A percentile compares a stretch with the other conserved stretches of the same genome.
These are phyloP conservation scores for Cordyceps cicadae DNA, from an alignment of 2,329 filamentous ascomycete species.

Conservation along the genomic window DNA sequence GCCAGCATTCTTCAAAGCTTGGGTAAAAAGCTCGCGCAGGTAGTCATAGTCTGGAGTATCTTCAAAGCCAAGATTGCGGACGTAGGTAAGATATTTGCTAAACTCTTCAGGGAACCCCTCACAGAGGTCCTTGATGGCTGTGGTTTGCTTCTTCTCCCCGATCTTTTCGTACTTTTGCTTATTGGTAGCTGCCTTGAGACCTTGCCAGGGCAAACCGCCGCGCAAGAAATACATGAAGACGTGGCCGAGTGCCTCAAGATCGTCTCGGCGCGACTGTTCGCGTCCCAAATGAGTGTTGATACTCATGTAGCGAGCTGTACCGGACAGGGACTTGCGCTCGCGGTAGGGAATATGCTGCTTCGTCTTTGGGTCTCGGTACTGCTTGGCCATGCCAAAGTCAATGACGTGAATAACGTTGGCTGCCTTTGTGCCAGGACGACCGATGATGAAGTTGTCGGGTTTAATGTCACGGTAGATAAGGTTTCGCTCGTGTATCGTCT, in stretches of 20 bases:
- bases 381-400: slow-evolving; percentile 99
- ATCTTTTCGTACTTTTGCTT: slow-evolving; percentile 99
- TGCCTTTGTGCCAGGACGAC: slow-evolving; percentile 83
- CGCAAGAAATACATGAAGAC: slow-evolving; percentile 69
- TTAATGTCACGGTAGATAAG: slow-evolving; percentile 99
- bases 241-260: slow-evolving; percentile 78
- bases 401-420: slow-evolving; percentile 98
- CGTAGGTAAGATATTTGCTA: slow-evolving; percentile 94
- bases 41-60: slow-evolving; percentile 98
- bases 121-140: slow-evolving; percentile 91
- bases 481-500: slow-evolving; percentile 95
- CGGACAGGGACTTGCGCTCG: slow-evolving; percentile 92
- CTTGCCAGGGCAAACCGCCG: slow-evolving; percentile 65
- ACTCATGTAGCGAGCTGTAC: slow-evolving; percentile 97
- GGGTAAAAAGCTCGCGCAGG: slow-evolving; percentile 89
- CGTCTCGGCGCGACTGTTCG: slow-evolving; percentile 92
- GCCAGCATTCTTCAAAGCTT: slow-evolving; percentile 86
- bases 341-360: slow-evolving; percentile 98
- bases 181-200: slow-evolving; percentile 64
- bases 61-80: slow-evolving; percentile 95
- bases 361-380: slow-evolving; percentile 96
- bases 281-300: slow-evolving; percentile 98
- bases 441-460: slow-evolving; percentile 97
- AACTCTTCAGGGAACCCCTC: slow-evolving; percentile 96
- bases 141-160: slow-evolving; percentile 99